Evolutionary conservation across 495 filamentous ascomycete genomes (phyloP), one percentile per base, ranked within the genome.

Genomic region (Tuber melanosporum): DNA sequence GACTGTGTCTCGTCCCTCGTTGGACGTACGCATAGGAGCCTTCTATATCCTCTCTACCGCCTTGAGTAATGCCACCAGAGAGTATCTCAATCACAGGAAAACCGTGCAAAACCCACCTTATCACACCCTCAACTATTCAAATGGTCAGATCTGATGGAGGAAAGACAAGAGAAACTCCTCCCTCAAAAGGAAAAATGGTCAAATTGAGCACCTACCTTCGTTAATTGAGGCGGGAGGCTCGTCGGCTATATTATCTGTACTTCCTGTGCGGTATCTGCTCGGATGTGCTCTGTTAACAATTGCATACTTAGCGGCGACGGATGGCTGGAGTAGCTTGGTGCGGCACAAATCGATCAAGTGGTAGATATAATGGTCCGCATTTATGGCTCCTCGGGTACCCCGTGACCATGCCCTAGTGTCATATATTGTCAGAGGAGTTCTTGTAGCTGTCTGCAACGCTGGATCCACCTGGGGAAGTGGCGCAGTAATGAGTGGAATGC

Each of bases 251-350:
- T 78, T 52, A 49, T 78, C 77, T 3, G 17, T 19, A 3, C 75
- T 78, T 4, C 41, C n/a, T 70, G 77, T 57, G 20, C 70, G 52
- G 49, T 78, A 78, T 5, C 75, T 77, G 14, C 70, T 73, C 26
- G 75, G 75, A 71, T 78, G 77, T 14, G 75, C 75, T 42, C 77
- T 72, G 22, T 77, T 77, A 46, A 78, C 47, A 52, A 78, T 57
- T 32, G 71, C 75, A 70, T 73, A 78, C 39, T 78, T 78, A 45
- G 70, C 77, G 9, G 77, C 77, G 15, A 78, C 71, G 32, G 76
- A 71, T 8, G 77, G 77, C 19, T 73, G 44, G 8, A 46, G 15
- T 8, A 78, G 44, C 75, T 70, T 73, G 43, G 43, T 66, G 15
- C 77, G 70, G 66, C 73, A 57, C 15, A 44, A 2, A 8, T 44